Base-by-base conservation (phyloP, 768 basidiomycete species). In the Kockovaella imperatae region DNA sequence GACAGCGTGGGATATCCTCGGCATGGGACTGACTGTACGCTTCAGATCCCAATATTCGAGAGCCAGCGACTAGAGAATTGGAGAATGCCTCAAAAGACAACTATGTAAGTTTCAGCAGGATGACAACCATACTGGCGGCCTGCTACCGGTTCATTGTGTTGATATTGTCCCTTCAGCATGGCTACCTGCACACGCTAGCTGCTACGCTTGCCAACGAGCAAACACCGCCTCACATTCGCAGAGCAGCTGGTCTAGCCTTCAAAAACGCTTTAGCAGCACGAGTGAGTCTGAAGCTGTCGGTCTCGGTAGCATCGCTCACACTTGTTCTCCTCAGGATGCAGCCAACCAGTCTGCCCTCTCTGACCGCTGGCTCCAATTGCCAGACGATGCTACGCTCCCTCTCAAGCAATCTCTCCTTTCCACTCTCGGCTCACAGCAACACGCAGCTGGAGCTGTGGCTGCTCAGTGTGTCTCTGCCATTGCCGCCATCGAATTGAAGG, bases 401-500 rank as follows among this genome's bases (percentile, higher is more conserved):
- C 81, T 96, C 76, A 97, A 95, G 74, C 82, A 87, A 59, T 82
- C 86, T 60, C 78, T 86, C 36, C 81, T 99, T 25, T 74, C 81
- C 53, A 85, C 87, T 4, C 82, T 99, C 31, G 84, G 79, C 28
- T 88, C 88, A 2, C 72, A 80, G 17, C 74, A 75, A 35, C 73
- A 73, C 47, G 84, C 83, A 62, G 87, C 85, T 6, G 88, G 90
- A 38, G 77, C 80, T 49, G 88, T 89, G 54, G 85, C 89, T 2
- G 88, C 90, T 7, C 90, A 93, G 71, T 87, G 91, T 64, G 84
- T 97, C 42, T 80, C 93, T 18, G 90, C 95, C 36, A 84, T 97
- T 71, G 93, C 91, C 26, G 79, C 87, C 3, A 83, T 95, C 30
- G 95, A 99, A 69, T 79, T 99, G 15, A 89, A 90, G 0, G 77